Evolutionary conservation across 768 basidiomycete genomes (phyloP).

Genomic region (Hemileccinum impolitum): DNA sequence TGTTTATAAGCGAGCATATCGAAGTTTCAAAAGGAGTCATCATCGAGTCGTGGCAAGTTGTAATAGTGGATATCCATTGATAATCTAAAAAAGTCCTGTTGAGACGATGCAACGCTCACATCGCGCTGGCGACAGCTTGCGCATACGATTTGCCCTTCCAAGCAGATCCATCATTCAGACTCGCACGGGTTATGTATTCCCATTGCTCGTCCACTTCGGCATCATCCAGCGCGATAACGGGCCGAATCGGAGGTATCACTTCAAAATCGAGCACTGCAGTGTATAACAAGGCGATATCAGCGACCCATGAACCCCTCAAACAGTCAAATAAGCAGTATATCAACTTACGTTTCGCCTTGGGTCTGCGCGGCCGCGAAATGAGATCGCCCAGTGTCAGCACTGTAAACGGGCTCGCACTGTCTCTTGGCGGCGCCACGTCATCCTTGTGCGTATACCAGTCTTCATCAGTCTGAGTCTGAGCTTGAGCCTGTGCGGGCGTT

Average conservation of each 20-base stretch:
- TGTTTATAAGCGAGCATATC: slow-evolving; percentile 11
- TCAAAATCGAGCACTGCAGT: slow-evolving; percentile 28
- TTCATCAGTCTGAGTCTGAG: background rate
- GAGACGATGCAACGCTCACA: slow-evolving; percentile 10
- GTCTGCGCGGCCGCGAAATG: slow-evolving; percentile 20
- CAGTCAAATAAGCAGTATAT: background rate
- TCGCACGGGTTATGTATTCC: slow-evolving; percentile 31
- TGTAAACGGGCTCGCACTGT: slow-evolving; percentile 9
- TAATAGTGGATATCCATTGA: slow-evolving; percentile 2
- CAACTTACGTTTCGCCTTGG: slow-evolving; percentile 26
- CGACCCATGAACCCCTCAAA: background rate
- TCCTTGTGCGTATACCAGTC: background rate
- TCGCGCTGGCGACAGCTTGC: slow-evolving; percentile 23
- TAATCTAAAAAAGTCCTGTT: background rate
- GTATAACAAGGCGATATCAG: background rate
- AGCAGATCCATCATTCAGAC: slow-evolving; percentile 23
- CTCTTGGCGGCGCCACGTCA: slow-evolving; percentile 5
- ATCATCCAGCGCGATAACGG: slow-evolving; percentile 32
- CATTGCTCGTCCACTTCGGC: slow-evolving; percentile 27
- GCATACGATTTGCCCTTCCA: slow-evolving; percentile 34
- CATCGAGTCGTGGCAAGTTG: slow-evolving; percentile 7
- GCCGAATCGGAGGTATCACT: slow-evolving; percentile 28
- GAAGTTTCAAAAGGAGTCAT: slow-evolving; percentile 11
- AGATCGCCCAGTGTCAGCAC: slow-evolving; percentile 27
- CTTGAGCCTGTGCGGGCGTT: background rate